A percentile compares a stretch with the other conserved stretches of the same genome.
Evolutionary conservation across 2,329 filamentous ascomycete species (phyloP).

Genomic region (Microcyclosporella mali): DNA sequence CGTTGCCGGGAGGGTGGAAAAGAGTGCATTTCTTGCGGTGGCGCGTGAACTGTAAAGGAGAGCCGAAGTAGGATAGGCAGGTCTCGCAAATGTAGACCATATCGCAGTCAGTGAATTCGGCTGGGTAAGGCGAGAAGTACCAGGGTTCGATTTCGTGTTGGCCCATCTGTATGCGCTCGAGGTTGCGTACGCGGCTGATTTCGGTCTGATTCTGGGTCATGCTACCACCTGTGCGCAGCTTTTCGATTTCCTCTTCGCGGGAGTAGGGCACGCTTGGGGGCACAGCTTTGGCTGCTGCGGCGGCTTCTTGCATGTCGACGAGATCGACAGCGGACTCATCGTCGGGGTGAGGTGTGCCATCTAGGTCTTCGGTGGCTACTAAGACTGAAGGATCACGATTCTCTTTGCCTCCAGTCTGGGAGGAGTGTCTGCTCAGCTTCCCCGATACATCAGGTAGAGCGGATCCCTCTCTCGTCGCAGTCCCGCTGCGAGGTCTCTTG

Average conservation of each 20-base stretch:
- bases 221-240: constrained; percentile 84
- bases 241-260: constrained; percentile 90
- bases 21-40: constrained; percentile 87
- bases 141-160: constrained; percentile 88
- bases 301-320: constrained; percentile 47
- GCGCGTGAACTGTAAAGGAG: constrained; percentile 72
- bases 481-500: constrained; percentile 41
- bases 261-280: constrained; percentile 53
- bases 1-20: constrained; percentile 90
- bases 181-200: constrained; percentile 89
- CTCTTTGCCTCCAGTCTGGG: constrained; percentile 56
- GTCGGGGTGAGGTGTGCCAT: constrained; percentile 45
- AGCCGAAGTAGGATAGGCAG: constrained; percentile 84
- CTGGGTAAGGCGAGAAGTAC: constrained; percentile 98
- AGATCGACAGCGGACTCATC: constrained; percentile 49
- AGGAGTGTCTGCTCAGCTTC: constrained; percentile 46
- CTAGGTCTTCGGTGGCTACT: constrained; percentile 41
- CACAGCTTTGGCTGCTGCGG: constrained; percentile 48
- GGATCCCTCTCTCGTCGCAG: constrained; percentile 37
- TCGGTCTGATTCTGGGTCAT: constrained; percentile 99
- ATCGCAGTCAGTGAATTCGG: constrained; percentile 79
- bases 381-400: constrained; percentile 47
- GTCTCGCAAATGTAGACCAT: constrained; percentile 97
- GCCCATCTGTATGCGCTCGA: constrained; percentile 91
- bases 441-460: constrained; percentile 46